Evolutionary conservation across 495 filamentous ascomycete species (phyloP), one percentile per base, ranked within the genome.

Genomic region (Aspergillus ellipticus): DNA sequence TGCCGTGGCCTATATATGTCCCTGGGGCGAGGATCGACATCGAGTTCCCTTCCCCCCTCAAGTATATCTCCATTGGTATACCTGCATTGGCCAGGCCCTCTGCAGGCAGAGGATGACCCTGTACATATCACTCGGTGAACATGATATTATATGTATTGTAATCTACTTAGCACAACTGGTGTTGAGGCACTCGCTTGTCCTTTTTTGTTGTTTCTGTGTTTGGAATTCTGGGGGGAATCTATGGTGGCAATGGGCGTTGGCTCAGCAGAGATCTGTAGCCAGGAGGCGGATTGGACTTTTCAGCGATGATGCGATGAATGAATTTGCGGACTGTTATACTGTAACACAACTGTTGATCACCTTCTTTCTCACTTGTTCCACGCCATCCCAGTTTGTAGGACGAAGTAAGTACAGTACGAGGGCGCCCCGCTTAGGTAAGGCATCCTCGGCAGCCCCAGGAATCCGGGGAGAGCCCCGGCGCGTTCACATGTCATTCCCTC

Each of bases 401-500:
- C 10, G 28, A 31, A 31, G 10, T 31, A 31, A 31, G 28, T 31
- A 31, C 10, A 11, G 33, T 4, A n/a, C 10, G 11, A n/a, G 13
- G n/a, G n/a, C n/a, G n/a, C 35, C 35, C 35, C 35, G 35, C 35
- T 39, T 39, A 39, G 13, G 35, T 39, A 39, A 39, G 35, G 35
- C 35, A 48, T 48, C 45, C 45, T 48, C 45, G 45, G 45, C 35
- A 39, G 42, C 48, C 49, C 49, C 57, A 53, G 57, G 24, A 41
- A 42, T 17, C 24, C 48, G 48, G 29, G 53, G 39, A 31, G 45
- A 24, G 17, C 8, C 22, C 41, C 41, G 37, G 15, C 22, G 11
- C 15, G 22, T 60, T 60, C 58, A 60, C 58, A 60, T 60, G 58
- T 50, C 55, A 55, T 37, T 21, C 29, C 43, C 20, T 16, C 49